Percentiles rank a stretch among this genome's conserved stretches.
phyloP scores from a whole-genome alignment of 352 stramenopile genomes.

The Pythium volutum region DNA sequence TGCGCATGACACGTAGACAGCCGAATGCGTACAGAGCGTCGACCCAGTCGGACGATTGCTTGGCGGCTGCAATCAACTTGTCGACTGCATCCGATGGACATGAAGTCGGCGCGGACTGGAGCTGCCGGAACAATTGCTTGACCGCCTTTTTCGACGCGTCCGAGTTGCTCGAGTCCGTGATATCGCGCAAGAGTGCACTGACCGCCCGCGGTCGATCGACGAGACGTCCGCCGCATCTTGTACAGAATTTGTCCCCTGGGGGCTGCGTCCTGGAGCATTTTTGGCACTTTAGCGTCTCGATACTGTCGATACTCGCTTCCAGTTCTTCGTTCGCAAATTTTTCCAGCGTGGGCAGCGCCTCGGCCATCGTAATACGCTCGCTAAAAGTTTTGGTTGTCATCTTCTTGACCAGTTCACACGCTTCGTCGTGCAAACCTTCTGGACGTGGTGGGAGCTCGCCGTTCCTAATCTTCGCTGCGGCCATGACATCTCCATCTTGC shows the following conservation, averaged over 20 bases:
- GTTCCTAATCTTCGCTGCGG: not conserved
- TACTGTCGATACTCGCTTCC: not conserved
- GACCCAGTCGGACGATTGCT: not conserved
- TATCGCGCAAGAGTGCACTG: no score
- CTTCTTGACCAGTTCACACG: slow-evolving; percentile 11
- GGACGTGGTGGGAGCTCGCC: not conserved
- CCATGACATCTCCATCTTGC: not conserved
- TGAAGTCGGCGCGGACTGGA: not conserved
- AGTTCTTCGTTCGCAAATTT: not conserved
- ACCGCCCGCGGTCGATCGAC: no score
- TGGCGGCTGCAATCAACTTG: not conserved
- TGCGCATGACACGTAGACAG: not conserved
- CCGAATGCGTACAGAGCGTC: not conserved
- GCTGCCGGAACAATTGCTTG: not conserved
- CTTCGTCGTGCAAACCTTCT: slow-evolving; percentile 7
- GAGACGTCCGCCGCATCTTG: no score
- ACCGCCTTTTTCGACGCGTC: not conserved
- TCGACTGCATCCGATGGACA: not conserved
- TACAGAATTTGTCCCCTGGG: not conserved
- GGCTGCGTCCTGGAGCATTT: not conserved
- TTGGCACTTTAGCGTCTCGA: not conserved
- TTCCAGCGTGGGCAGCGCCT: slow-evolving; percentile 1
- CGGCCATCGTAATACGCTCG: slow-evolving; percentile 4
- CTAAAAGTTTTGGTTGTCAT: slow-evolving; percentile 4
- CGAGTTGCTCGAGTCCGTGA: no score